Evolutionary conservation across 148 eudicot genomes (phyloP).

Genomic region (Drosera capensis): DNA sequence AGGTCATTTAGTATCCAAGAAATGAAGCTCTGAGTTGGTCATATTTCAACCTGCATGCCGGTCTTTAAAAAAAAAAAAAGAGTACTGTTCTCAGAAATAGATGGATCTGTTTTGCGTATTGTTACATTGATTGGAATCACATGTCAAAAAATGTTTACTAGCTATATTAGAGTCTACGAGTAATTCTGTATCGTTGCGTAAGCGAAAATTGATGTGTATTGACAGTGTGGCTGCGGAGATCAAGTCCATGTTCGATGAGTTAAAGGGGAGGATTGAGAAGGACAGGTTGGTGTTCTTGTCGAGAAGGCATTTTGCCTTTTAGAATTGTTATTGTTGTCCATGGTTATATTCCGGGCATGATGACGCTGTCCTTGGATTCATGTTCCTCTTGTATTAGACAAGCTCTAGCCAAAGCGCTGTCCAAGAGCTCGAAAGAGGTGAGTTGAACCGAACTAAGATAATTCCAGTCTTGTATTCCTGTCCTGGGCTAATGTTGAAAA

Average conservation of each 20-base stretch:
- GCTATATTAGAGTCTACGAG: background rate
- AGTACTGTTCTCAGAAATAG: background rate
- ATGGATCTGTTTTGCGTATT: background rate
- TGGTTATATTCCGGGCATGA: background rate
- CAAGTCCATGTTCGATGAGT: slow-evolving; percentile 58
- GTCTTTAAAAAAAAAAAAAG: too few species aligned
- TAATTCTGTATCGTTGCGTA: background rate
- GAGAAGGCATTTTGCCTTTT: too few species aligned
- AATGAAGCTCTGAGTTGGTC: too few species aligned
- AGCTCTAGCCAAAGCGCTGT: slow-evolving; percentile 56
- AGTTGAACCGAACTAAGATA: slow-evolving; percentile 6
- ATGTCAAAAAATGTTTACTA: background rate
- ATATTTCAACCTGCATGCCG: too few species aligned
- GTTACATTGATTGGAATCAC: background rate
- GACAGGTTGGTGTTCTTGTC: slow-evolving; percentile 67
- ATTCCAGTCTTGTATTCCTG: background rate
- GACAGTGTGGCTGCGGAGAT: slow-evolving; percentile 66
- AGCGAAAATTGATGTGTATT: background rate
- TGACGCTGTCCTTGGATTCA: background rate
- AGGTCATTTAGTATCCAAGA: too few species aligned
- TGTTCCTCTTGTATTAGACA: slow-evolving; percentile 26
- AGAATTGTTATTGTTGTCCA: background rate
- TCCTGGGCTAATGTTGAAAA: background rate
- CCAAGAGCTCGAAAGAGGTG: slow-evolving; percentile 92
- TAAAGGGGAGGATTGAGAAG: slow-evolving; percentile 67